These are phyloP conservation scores for Calonectria multiphialidica DNA, from an alignment of 2,329 filamentous ascomycete species.

Conservation along the genomic window DNA sequence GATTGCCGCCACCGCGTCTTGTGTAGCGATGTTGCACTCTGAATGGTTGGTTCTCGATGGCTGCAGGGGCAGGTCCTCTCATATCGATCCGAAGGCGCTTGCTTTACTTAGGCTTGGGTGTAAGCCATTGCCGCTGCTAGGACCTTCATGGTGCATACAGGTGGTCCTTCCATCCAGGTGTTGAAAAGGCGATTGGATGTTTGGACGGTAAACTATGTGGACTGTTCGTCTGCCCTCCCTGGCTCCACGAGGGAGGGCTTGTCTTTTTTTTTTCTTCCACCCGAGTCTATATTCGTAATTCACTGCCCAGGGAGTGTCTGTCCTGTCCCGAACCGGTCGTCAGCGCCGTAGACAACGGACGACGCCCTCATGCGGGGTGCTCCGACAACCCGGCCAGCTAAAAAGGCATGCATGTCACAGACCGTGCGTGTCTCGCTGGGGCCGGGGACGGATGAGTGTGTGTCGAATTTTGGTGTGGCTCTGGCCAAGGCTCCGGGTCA, in stretches of 20 bases:
- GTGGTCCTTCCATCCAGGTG: constrained; percentile 6
- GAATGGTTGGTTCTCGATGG: constrained; percentile 16
- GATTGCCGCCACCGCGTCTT: constrained; percentile 20
- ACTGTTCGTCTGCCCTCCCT: neutral
- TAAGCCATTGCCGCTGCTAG: constrained; percentile 13
- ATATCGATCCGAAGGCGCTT: constrained; percentile 33
- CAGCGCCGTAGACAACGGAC: constrained; percentile 34
- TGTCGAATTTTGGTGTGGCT: constrained; percentile 44
- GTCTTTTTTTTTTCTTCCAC: neutral
- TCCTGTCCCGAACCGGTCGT: constrained; percentile 37
- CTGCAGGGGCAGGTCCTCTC: constrained; percentile 20
- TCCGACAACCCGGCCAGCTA: constrained; percentile 27
- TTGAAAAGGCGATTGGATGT: neutral
- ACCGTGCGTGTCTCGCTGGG: constrained; percentile 38
- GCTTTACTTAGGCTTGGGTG: constrained; percentile 7
- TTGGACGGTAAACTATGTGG: neutral
- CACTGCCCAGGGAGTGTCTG: constrained; percentile 34
- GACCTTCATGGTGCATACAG: constrained; percentile 17
- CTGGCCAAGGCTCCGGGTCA: constrained; percentile 8
- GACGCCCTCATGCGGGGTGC: constrained; percentile 30
- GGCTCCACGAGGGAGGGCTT: neutral
- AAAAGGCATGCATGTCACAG: constrained; percentile 35
- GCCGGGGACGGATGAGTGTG: constrained; percentile 33
- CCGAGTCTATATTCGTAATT: neutral
- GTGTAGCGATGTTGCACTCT: neutral